Base-by-base conservation (phyloP, 129 eudicot species). In the Erigeron canadensis region DNA sequence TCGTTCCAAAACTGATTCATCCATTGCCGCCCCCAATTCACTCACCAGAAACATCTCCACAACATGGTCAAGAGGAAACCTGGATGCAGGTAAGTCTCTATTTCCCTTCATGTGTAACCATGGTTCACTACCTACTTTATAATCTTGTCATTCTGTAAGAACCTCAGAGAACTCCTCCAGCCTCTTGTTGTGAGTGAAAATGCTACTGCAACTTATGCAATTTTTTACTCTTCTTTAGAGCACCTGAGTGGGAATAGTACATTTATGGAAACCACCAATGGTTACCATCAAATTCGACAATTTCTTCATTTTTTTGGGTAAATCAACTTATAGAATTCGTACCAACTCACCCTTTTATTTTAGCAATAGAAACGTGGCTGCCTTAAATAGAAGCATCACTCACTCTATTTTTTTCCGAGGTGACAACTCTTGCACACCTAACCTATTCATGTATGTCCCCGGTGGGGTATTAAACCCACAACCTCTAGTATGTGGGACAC, bases 1-100 rank as follows among this genome's bases (percentile, higher is more conserved):
- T 93, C 55, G 95, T 93, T 69, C 98, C 98, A 16, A 93, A 93
- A 73, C 64, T 93, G 79, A 93, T 93, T 77, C 98, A 93, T 86
- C 98, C 96, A 3, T 75, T 93, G 76, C 98, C 98, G 43, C 98
- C 98, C 48, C 98, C 92, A 43, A 56, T 87, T 67, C 89, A 85
- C 67, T 93, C 98, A 50, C 98, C 98, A 2, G 98, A 93, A 85
- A 89, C 84, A 42, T 93, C 96, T 82, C 96, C 98, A 13, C 96
- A 89, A 73, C 95, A 88, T 23, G 65, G 82, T 22, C 72, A 72
- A n/a, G 98, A 87, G 2, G 91, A 87, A 80, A 77, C 88, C 2
- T 89, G 96, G 96, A 93, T 89, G 98, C 96, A 93, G 95, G 96
- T 87, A 80, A 70, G 12, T 21, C 19, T 60, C 3, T 16, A 7